Evolutionary conservation across 2,329 filamentous ascomycete species (phyloP).

Genomic region (Thelonectria discophora): DNA sequence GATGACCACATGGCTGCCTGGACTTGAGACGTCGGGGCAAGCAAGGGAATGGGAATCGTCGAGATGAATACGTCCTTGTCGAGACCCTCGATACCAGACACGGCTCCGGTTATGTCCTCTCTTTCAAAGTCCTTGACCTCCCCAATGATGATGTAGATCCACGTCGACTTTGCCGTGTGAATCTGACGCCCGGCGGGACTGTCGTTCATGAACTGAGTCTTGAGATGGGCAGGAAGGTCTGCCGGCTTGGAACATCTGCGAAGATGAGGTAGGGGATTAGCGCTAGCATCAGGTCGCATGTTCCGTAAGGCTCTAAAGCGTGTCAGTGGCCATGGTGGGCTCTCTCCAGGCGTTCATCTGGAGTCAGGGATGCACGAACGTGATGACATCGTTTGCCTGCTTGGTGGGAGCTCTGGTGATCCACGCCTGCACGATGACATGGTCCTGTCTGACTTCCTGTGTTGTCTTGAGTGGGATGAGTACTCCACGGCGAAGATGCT

Average conservation of each 20-base stretch:
- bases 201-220: conserved; percentile 68
- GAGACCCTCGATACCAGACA: conserved; percentile 60
- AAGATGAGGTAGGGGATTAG: conserved; percentile 74
- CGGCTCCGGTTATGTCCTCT: conserved; percentile 59
- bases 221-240: conserved; percentile 73
- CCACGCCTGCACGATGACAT: conserved; percentile 69
- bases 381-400: conserved; percentile 75
- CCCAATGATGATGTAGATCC: conserved; percentile 67
- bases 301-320: conserved; percentile 61
- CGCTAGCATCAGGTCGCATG: conserved; percentile 66
- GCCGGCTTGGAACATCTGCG: conserved; percentile 78
- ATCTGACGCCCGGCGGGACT: conserved; percentile 62
- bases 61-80: conserved; percentile 65
- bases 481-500: conserved; percentile 55
- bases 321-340: conserved; percentile 29
- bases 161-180: conserved; percentile 67
- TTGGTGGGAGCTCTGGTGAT: conserved; percentile 77
- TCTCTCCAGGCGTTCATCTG: background rate
- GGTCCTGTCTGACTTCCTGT: conserved; percentile 68
- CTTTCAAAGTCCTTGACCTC: conserved; percentile 61
- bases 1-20: conserved; percentile 79
- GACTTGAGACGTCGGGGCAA: conserved; percentile 77
- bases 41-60: conserved; percentile 73
- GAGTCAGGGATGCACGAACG: conserved; percentile 59
- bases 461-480: conserved; percentile 72